Percentiles rank a stretch among this genome's conserved stretches.
Conservation (phyloP, 306 rosid species). For the Malus orientalis region DNA sequence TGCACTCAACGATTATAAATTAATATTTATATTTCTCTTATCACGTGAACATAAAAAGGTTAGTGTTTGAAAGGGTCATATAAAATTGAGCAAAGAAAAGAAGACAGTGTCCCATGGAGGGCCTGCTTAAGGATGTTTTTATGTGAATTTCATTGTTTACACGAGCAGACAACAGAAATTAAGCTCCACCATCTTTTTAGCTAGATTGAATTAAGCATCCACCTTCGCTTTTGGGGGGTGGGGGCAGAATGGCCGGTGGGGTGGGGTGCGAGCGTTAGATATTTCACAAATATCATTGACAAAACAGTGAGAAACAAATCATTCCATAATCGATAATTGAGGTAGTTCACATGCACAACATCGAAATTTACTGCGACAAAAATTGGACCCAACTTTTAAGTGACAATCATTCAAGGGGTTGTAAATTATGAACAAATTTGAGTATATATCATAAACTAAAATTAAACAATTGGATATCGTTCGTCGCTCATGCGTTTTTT, state of each 20-base stretch:
- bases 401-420: not conserved
- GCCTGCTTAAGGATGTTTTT: not conserved
- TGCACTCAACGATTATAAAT: no score
- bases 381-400: not conserved
- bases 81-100: not conserved
- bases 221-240: not conserved
- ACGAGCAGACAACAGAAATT: not conserved
- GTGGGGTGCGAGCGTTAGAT: not conserved
- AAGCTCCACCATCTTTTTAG: not conserved
- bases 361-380: not conserved
- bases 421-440: no score
- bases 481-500: rapidly evolving
- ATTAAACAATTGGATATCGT: no score
- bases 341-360: not conserved
- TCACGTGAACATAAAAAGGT: rapidly evolving
- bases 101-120: not conserved
- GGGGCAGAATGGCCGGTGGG: not conserved
- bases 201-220: not conserved
- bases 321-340: not conserved
- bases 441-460: no score
- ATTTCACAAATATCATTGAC: not conserved
- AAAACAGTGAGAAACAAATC: not conserved
- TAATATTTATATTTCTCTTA: no score
- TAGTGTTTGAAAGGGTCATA: not conserved
- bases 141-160: not conserved